Evolutionary conservation across 1,284 basidiomycete species (phyloP).

Genomic region (Caloboletus inedulis): DNA sequence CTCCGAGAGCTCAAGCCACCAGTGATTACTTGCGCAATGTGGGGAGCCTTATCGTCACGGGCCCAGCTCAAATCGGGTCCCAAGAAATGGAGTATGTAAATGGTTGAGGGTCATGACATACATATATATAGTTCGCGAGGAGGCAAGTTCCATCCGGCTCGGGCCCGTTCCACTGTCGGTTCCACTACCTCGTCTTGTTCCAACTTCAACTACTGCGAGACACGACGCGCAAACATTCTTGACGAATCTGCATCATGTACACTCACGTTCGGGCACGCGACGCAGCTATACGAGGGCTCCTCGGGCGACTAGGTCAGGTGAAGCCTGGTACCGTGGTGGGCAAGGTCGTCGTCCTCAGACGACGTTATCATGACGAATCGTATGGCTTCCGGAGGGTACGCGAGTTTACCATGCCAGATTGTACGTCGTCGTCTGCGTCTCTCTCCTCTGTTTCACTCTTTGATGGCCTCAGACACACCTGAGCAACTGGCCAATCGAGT

Average conservation of each 20-base stretch:
- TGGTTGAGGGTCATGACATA: background rate
- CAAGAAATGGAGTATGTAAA: background rate
- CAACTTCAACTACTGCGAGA: background rate
- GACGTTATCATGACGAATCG: constrained; percentile 74
- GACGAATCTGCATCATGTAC: constrained; percentile 14
- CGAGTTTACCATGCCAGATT: constrained; percentile 69
- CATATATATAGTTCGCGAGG: constrained; percentile 2
- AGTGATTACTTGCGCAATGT: background rate
- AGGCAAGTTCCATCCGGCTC: constrained; percentile 20
- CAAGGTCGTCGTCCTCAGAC: constrained; percentile 28
- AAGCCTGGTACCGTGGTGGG: background rate
- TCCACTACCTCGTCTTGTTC: background rate
- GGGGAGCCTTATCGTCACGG: background rate
- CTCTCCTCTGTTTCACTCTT: background rate
- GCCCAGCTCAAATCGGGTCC: background rate
- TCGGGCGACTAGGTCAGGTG: constrained; percentile 6
- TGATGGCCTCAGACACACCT: constrained; percentile 55
- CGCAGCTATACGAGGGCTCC: constrained; percentile 9
- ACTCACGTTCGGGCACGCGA: constrained; percentile 16
- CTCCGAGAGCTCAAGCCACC: background rate
- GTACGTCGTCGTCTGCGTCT: constrained; percentile 43
- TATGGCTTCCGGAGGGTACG: constrained; percentile 74
- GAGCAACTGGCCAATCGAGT: constrained; percentile 74
- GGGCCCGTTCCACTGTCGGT: background rate
- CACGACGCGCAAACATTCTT: background rate